Base-by-base conservation (phyloP, 768 basidiomycete species). In the Flagelloscypha sp. region DNA sequence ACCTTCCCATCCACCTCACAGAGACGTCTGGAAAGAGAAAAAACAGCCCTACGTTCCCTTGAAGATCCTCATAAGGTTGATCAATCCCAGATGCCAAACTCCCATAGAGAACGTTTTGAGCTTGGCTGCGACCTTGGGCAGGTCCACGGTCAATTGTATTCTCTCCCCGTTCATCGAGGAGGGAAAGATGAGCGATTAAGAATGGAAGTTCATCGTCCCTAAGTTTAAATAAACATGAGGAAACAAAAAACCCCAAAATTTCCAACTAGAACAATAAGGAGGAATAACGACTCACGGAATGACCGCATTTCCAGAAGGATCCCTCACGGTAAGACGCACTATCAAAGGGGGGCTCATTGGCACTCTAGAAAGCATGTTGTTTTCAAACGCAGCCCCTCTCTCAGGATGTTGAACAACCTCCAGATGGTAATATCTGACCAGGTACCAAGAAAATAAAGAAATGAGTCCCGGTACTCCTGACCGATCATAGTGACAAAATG, bases 11-110 rank as follows among this genome's bases (percentile, higher is more conserved):
- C 63, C 72, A 73, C 12, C 86, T 74, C 38, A 94, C 76, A 53
- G 86, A 88, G 48, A 87, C 86, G 57, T 95, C 90, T 6, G 90
- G 81, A 50, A 93, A 95, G 36, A 90, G 59, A 49, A 95, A 92
- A 56, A 84, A 92, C 29, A 86, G 63, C n/a, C 89, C 84, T 48
- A 69, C 66, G 33, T 80, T 76, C 38, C 86, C 86, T 54, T 84
- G 76, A 24, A 84, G 67, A 55, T 94, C 85, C 42, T 82, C 75
- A 48, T 90, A 63, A n/a, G n/a, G n/a, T 33, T 79, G 72, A 30
- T 92, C 79, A 5, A 87, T 73, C 1, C 84, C 80, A 11, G 89
- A 79, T 18, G 93, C 86, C 19, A 93, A 64, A 43, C 81, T 86
- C 30, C 90, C 90, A 52, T 92, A 88, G 19, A 94, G 65, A 43